Percentiles rank a stretch among this genome's conserved stretches.
These are phyloP conservation scores for Hibiscus tridactylites DNA, from an alignment of 345 rosid genomes.

Conservation along the genomic window DNA sequence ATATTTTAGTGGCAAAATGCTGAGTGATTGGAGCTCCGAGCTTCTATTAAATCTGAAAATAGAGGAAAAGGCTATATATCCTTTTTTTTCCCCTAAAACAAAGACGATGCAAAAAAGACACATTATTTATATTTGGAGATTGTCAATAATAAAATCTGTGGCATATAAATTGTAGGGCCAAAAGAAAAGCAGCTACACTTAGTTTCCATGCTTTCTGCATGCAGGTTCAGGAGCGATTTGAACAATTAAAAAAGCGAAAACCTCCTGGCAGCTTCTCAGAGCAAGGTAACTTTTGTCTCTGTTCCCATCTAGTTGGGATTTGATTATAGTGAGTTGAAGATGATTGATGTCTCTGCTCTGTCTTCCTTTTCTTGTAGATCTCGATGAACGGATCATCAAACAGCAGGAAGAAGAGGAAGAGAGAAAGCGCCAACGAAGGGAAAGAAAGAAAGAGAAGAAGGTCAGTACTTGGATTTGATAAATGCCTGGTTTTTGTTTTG, in stretches of 20 bases:
- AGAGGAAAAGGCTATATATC: not conserved
- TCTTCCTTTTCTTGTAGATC: constrained; percentile 32
- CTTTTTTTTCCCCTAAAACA: not conserved
- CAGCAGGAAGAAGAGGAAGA: constrained; percentile 95
- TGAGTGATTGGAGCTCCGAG: not conserved
- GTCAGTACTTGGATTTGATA: constrained; percentile 14
- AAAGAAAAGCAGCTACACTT: not conserved
- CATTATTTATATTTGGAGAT: not conserved
- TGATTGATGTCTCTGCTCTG: not conserved
- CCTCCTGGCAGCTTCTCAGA: constrained; percentile 60
- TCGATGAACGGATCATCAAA: constrained; percentile 78
- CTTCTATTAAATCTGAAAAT: not conserved
- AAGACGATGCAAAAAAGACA: not conserved
- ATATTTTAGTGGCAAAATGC: not conserved
- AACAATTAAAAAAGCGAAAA: constrained; percentile 72
- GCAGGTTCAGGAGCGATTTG: constrained; percentile 90
- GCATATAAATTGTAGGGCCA: not conserved
- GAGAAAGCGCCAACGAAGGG: constrained; percentile 62
- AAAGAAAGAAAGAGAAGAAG: constrained; percentile 96
- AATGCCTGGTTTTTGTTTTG: not conserved
- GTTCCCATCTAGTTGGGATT: not conserved
- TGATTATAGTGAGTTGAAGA: not conserved
- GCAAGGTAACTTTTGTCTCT: not conserved
- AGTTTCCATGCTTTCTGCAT: constrained; percentile 7
- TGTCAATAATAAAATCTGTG: not conserved